Evolutionary conservation across 2,329 filamentous ascomycete species (phyloP), one percentile per base, ranked within the genome.

Genomic region (Pleomassaria siparia): DNA sequence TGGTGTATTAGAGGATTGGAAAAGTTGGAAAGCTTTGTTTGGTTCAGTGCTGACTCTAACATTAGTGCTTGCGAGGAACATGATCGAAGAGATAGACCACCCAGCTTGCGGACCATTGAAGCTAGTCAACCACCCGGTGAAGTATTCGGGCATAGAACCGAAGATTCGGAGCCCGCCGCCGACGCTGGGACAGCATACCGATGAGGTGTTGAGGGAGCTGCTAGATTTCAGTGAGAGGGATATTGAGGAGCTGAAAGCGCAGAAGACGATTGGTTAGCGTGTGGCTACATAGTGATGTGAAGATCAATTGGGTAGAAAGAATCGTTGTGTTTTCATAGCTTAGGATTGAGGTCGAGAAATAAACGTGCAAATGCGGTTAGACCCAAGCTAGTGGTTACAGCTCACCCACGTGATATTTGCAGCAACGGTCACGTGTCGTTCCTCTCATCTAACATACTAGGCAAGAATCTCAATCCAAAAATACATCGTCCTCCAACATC

Each of bases 51-150:
- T 37, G 24, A 37, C n/a, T 22, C 18, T 13, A 20, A 4, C 4
- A 22, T 11, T 24, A 83, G 82, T 84, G 2, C 73, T 76, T 44
- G 91, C 91, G 13, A 81, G 94, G 45, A 82, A 86, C 50, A 97
- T 99, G 94, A 87, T 97, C 2, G 83, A 88, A 9, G 86, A 95
- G 66, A 78, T 96, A 40, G 81, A 95, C 0, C 94, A 99, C 66
- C 82, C 81, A 7, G 78, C 79, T 11, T 96, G 91, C 67, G 94
- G 94, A 0, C 81, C 85, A 1, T 84, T 97, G 53, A 91, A 90
- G 71, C 76, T 97, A 64, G 86, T 99, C 46, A 96, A 95, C 66
- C 92, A 91, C 1, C 94, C 94, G 0, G 86, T 97, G 51, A 97
- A 97, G 70, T 95, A 91, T 69, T 96, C 91, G 4, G 84, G 91